A percentile compares a stretch with the other conserved stretches of the same genome.
Conservation (phyloP, 1,139 yeast species). For the Torulaspora pretoriensis region DNA sequence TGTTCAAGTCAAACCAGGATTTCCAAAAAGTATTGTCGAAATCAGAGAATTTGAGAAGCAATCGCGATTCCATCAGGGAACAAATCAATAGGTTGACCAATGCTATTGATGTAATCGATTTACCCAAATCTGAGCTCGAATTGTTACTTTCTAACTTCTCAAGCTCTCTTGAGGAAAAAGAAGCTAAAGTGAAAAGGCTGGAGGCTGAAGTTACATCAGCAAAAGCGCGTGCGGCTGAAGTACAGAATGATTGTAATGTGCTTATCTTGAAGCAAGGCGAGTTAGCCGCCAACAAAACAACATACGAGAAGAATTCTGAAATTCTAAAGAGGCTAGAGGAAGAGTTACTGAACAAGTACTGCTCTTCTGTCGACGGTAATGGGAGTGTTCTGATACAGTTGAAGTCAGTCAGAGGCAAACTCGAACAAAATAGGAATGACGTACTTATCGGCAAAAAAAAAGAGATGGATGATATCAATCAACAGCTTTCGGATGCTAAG, state of each 20-base stretch:
- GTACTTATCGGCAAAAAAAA: slow-evolving; percentile 15
- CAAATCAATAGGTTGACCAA: slow-evolving; percentile 48
- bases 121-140: slow-evolving; percentile 49
- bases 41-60: slow-evolving; percentile 53
- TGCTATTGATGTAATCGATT: slow-evolving; percentile 46
- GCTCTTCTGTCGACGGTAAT: slow-evolving; percentile 1
- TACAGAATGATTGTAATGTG: slow-evolving; percentile 38
- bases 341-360: slow-evolving; percentile 3
- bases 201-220: slow-evolving; percentile 23
- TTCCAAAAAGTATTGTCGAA: slow-evolving; percentile 70
- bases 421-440: slow-evolving; percentile 9
- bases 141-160: slow-evolving; percentile 54
- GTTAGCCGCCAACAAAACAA: slow-evolving; percentile 46
- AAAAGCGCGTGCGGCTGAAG: slow-evolving; percentile 15
- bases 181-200: slow-evolving; percentile 30
- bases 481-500: slow-evolving; percentile 12
- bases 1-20: slow-evolving; percentile 76
- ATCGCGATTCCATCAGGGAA: slow-evolving; percentile 43
- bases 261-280: slow-evolving; percentile 55
- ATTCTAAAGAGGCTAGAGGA: slow-evolving; percentile 20
- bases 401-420: slow-evolving; percentile 1
- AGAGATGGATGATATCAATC: slow-evolving; percentile 29
- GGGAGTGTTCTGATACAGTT: slow-evolving; percentile 1
- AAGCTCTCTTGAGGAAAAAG: slow-evolving; percentile 41
- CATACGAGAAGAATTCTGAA: slow-evolving; percentile 35